Percentiles rank a stretch among this genome's conserved stretches.
Evolutionary conservation across 768 basidiomycete genomes (phyloP).

Genomic region (Kondoa malvinella): DNA sequence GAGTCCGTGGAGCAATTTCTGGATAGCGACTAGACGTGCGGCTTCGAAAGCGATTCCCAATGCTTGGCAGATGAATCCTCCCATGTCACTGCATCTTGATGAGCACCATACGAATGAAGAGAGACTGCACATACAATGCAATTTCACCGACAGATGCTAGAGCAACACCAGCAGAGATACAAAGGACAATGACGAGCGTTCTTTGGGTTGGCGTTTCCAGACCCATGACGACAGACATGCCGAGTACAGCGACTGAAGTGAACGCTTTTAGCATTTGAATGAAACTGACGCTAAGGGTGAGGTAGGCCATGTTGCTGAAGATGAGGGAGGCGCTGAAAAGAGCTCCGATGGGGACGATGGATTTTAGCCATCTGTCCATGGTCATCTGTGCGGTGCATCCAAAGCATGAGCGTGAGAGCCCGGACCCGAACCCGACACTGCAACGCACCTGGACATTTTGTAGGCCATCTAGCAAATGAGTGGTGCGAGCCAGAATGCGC

Average conservation of each 20-base stretch:
- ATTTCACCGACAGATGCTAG: slow-evolving; percentile 79
- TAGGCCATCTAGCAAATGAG: slow-evolving; percentile 54
- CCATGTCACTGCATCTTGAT: slow-evolving; percentile 42
- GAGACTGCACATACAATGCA: slow-evolving; percentile 41
- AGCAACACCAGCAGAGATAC: slow-evolving; percentile 81
- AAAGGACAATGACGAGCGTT: slow-evolving; percentile 62
- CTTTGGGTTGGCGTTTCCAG: slow-evolving; percentile 72
- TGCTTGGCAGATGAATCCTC: slow-evolving; percentile 75
- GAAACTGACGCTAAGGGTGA: slow-evolving; percentile 77
- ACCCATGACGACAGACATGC: slow-evolving; percentile 80
- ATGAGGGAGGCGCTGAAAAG: slow-evolving; percentile 86
- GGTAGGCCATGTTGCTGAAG: slow-evolving; percentile 79
- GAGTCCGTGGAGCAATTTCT: slow-evolving; percentile 77
- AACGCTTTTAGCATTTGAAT: slow-evolving; percentile 92
- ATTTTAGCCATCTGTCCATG: slow-evolving; percentile 56
- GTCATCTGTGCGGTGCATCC: slow-evolving; percentile 41
- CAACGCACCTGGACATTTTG: slow-evolving; percentile 44
- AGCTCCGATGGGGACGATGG: slow-evolving; percentile 81
- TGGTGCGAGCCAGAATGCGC: slow-evolving; percentile 64
- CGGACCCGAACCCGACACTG: too few species aligned
- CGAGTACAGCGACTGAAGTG: slow-evolving; percentile 38
- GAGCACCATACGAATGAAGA: background rate
- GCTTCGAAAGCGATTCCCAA: slow-evolving; percentile 82
- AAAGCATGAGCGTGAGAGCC: too few species aligned
- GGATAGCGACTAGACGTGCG: slow-evolving; percentile 86